A percentile compares a stretch with the other conserved stretches of the same genome.
Conservation (phyloP, 768 basidiomycete genomes). For the Mycena albidolilacea region DNA sequence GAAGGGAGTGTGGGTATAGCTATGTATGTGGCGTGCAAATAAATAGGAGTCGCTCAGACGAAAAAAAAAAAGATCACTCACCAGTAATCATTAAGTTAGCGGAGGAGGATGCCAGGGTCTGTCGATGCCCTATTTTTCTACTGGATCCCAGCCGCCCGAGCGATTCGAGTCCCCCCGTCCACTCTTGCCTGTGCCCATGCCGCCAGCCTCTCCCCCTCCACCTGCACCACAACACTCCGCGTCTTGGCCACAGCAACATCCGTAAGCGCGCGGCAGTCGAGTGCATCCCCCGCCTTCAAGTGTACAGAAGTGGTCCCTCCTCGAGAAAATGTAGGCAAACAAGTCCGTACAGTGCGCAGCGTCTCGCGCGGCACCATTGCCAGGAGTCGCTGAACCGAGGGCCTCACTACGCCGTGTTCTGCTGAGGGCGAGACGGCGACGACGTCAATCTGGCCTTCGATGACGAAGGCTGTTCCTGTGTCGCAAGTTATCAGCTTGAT, state of each 20-base stretch:
- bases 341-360: background rate
- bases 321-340: background rate
- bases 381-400: constrained; percentile 3
- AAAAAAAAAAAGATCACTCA: no score
- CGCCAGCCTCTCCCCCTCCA: background rate
- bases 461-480: background rate
- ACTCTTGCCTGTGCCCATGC: background rate
- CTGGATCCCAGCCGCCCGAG: no score
- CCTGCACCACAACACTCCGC: background rate
- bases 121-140: no score
- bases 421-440: background rate
- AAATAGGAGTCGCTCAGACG: no score
- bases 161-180: no score
- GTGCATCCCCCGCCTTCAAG: background rate
- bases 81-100: no score
- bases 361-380: constrained; percentile 1
- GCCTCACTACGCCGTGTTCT: background rate
- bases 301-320: background rate
- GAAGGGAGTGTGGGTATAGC: no score
- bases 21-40: no score
- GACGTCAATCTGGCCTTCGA: background rate
- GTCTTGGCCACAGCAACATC: background rate
- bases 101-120: no score
- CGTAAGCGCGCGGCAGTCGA: background rate
- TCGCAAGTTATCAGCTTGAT: no score